Base-by-base conservation (phyloP, 164 flowering plant genomes). In the Tetrastigma voinierianum region DNA sequence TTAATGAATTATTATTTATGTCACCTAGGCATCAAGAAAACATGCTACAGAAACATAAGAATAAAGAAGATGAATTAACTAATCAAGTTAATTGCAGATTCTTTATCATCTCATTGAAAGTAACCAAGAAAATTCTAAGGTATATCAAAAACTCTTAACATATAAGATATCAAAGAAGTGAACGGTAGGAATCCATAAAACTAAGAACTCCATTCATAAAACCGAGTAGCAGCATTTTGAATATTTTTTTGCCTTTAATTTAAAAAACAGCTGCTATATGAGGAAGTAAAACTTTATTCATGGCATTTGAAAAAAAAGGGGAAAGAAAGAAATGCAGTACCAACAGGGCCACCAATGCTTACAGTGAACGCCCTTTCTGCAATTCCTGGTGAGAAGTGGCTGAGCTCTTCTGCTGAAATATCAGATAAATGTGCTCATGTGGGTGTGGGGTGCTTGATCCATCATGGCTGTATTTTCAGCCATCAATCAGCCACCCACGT, bases 351-450 rank as follows among this genome's bases (percentile, higher is more conserved):
- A 51, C 99, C 99, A 71, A 95, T 95, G 20, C 99, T 98, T 70
- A 95, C 67, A 19, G 99, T 95, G 68, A 95, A 95, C 70, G 97
- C 97, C 71, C 98, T 73, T 69, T 90, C 96, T 82, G 83, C 86
- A 95, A 78, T 92, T 86, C 46, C 99, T 73, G 43, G 76, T 69
- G 47, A 76, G 57, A 61, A 92, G 81, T 4, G 88, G 96, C 16
- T 79, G 92, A 62, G 96, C 96, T 72, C 97, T 80, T 78, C 88
- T 82, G 80, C 79, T 84, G 76, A 91, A 95, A 72, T 13, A 92
- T 98, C 99, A 55, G 99, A 97, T 14, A 98, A 92, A 95, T 86
- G 73, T 97, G 99, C 75, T 95, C 97, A 65, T 95, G 99, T 95
- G 99, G 1, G 94, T 86, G 62, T 95, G 98, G 8, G 98, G 97